Base-by-base conservation (phyloP, 139 green algal species). In the Coelastrella sp. region DNA sequence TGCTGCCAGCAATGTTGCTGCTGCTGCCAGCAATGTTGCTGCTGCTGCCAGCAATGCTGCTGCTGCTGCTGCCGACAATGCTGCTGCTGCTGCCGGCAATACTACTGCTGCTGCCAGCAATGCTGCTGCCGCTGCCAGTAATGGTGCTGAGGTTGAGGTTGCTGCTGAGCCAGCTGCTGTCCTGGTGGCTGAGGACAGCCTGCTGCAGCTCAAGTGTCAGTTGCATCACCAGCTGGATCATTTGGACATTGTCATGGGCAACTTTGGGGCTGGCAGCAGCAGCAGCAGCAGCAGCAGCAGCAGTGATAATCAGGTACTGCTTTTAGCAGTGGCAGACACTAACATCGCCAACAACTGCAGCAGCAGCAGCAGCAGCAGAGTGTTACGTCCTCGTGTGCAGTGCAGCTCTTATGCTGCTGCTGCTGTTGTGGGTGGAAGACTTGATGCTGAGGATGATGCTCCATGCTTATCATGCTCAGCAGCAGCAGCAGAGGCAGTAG, bases 211-310 rank as follows among this genome's bases (percentile, higher is more conserved):
- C 20, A 61, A 72, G 19, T n/a, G 20, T 24, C 79, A 85, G 57
- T 10, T 85, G 79, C 79, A 24, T 20, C 78, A 83, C 11, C 78
- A 83, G 10, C 17, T 83, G 57, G 57, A 85, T 19, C 79, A 72
- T 19, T 24, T 72, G 79, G 9, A 61, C 7, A 25, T 11, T 61
- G 27, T 63, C 12, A 25, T 63, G 78, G 27, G 59, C 15, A 65
- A 25, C 78, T 63, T 57, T 7, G 78, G n/a, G 35, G 25, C 10
- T 49, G 35, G 35, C 75, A 83, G 20, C 25, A 27, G 78, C 78
- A 49, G 27, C 25, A 61, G 61, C 75, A 61, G 75, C 19, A 10
- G 24, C 79, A 85, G 10, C 57, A 57, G 57, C 57, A 72, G 20
- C 79, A 56, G n/a, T n/a, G n/a, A n/a, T n/a, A 49, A 49, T 49